These are phyloP conservation scores for Mycena albidolilacea DNA, from an alignment of 768 basidiomycete species.

Conservation along the genomic window DNA sequence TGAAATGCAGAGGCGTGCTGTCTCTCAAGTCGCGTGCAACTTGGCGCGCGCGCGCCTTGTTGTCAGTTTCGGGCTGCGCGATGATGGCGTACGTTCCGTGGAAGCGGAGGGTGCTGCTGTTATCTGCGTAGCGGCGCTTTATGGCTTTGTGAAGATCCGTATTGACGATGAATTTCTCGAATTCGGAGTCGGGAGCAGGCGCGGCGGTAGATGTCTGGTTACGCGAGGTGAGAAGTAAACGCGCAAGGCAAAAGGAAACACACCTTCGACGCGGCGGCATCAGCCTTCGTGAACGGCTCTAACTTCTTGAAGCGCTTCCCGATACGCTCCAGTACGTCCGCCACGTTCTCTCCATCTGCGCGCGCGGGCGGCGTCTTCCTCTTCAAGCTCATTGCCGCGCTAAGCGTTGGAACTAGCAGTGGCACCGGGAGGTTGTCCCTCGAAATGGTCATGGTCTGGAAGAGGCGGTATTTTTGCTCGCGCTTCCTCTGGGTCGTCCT, in stretches of 20 bases:
- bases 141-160: constrained; percentile 26
- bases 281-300: neutral
- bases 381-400: constrained; percentile 21
- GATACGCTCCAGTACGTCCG: constrained; percentile 27
- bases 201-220: neutral
- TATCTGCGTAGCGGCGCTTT: constrained; percentile 17
- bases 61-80: constrained; percentile 32
- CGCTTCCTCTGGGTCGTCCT: neutral
- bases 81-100: constrained; percentile 38
- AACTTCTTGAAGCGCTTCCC: constrained; percentile 34
- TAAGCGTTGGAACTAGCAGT: neutral
- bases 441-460: neutral
- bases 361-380: constrained; percentile 24
- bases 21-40: constrained; percentile 34
- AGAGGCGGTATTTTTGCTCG: neutral
- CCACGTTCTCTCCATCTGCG: neutral
- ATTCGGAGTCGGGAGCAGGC: constrained; percentile 2
- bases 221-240: neutral
- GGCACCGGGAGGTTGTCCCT: constrained; percentile 9
- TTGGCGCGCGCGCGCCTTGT: constrained; percentile 23
- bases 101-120: constrained; percentile 20
- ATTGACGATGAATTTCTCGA: constrained; percentile 18
- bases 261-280: neutral
- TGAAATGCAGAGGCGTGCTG: constrained; percentile 29
- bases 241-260: neutral